Percentiles rank a stretch among this genome's conserved stretches.
These are phyloP conservation scores for Vanrija sp. DNA, from an alignment of 1,284 basidiomycete genomes.

Conservation along the genomic window DNA sequence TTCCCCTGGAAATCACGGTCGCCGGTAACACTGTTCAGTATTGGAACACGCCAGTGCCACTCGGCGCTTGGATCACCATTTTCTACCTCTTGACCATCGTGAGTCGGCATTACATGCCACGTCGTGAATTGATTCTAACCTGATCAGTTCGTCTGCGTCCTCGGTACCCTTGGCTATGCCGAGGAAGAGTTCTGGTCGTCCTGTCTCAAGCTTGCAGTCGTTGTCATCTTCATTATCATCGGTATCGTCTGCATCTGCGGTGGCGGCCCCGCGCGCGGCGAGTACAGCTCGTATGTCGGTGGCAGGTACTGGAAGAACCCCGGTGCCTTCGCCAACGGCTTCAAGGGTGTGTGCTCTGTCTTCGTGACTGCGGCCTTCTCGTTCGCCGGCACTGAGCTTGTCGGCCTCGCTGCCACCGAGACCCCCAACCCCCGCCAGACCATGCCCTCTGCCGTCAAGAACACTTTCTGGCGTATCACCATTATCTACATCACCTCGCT, in stretches of 20 bases:
- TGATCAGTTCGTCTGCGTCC: conserved; percentile 12
- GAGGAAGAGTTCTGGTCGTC: conserved; percentile 50
- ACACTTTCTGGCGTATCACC: conserved; percentile 57
- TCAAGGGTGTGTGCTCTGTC: conserved; percentile 49
- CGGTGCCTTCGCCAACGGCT: conserved; percentile 50
- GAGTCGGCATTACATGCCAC: neutral
- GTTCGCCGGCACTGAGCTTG: conserved; percentile 56
- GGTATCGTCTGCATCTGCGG: conserved; percentile 39
- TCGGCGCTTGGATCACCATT: conserved; percentile 49
- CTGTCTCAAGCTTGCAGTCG: conserved; percentile 45
- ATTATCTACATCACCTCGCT: conserved; percentile 55
- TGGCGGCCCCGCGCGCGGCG: conserved; percentile 39
- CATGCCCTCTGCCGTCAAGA: conserved; percentile 18
- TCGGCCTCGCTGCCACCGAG: conserved; percentile 10
- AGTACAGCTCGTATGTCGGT: conserved; percentile 37
- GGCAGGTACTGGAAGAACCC: conserved; percentile 41
- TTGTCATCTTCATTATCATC: conserved; percentile 47
- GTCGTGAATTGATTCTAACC: too few species aligned
- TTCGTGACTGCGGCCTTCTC: conserved; percentile 65
- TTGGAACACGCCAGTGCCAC: conserved; percentile 39
- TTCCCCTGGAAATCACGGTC: conserved; percentile 50
- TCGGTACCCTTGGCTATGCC: conserved; percentile 44
- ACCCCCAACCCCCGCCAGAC: conserved; percentile 34
- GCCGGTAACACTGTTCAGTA: conserved; percentile 41
- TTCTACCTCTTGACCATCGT: conserved; percentile 39